These are phyloP conservation scores for Coemansia sp. DNA, from an alignment of 192 early-diverging fungal genomes.

Conservation along the genomic window DNA sequence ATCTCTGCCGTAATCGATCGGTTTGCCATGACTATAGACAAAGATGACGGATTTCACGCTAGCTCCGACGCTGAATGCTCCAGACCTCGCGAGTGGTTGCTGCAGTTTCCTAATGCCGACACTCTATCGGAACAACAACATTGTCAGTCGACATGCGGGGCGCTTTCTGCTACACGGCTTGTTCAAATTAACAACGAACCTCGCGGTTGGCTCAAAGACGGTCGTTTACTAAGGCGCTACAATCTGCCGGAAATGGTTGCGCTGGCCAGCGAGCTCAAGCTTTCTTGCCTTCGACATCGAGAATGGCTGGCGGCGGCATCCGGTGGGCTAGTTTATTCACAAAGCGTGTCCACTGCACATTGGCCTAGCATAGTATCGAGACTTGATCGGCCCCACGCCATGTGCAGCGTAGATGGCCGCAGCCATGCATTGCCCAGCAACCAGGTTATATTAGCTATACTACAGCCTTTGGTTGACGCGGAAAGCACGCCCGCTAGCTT, in stretches of 20 bases:
- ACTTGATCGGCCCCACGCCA: not conserved
- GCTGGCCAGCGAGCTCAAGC: conserved; percentile 12
- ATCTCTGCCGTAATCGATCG: conserved; percentile 36
- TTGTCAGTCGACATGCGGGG: not conserved
- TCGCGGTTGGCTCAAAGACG: conserved; percentile 23
- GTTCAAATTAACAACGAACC: not conserved
- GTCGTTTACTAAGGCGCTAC: conserved; percentile 27
- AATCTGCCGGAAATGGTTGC: conserved; percentile 42
- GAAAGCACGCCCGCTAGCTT: not conserved
- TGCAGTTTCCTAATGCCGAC: not conserved
- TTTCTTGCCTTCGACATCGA: not conserved
- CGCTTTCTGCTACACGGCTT: not conserved
- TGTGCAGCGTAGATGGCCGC: not conserved
- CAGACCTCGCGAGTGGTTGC: not conserved
- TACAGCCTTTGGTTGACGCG: not conserved
- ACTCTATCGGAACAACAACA: not conserved
- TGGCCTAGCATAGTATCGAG: not conserved
- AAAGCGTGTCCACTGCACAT: not conserved
- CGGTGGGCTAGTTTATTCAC: not conserved
- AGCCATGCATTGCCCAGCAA: not conserved
- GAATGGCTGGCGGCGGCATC: not conserved
- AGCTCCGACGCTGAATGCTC: not conserved
- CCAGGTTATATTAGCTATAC: not conserved
- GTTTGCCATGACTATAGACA: not conserved
- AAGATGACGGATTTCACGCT: not conserved